Base-by-base conservation (phyloP, 1,284 basidiomycete genomes). In the Tylopilus sp. region DNA sequence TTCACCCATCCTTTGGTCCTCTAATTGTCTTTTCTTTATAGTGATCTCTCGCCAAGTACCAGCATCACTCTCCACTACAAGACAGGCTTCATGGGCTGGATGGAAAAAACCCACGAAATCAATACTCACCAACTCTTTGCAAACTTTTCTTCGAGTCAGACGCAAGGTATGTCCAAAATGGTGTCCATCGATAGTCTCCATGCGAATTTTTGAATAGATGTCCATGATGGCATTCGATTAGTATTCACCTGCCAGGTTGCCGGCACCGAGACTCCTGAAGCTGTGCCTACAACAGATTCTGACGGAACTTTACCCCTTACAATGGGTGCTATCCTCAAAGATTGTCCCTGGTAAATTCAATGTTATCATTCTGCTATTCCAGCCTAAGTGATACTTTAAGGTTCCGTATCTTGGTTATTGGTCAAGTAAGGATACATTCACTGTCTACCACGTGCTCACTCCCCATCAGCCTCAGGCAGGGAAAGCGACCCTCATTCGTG, bases 351-450 rank as follows among this genome's bases (percentile, higher is more conserved):
- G 48, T 50, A 35, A 11, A 37, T 40, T 9, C 11, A 9, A 12
- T 30, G 7, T 10, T 28, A 5, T 12, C 1, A 44, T 50, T 7
- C 11, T 5, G 1, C 31, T 6, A 15, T 11, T 11, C 38, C 36
- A 3, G 10, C 15, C 9, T 7, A n/a, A n/a, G 14, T 10, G 26
- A 50, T 18, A 2, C 7, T 29, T 48, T 4, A 24, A 50, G 48
- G 10, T 50, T 50, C 44, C 48, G 48, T 17, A 50, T 50, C 26
- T 40, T 50, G 18, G 44, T 50, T 12, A 50, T 50, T 8, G 48
- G 48, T 1, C 38, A 47, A 6, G 48, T 39, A 29, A 18, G 30
- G 4, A n/a, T 4, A 35, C 26, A 2, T 21, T 38, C 11, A 7
- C 11, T 7, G 12, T 15, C 28, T 3, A 7, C 11, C 34, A 20